These are phyloP conservation scores for Proliferodiscus dingleyae DNA, from an alignment of 2,329 filamentous ascomycete genomes.

Conservation along the genomic window DNA sequence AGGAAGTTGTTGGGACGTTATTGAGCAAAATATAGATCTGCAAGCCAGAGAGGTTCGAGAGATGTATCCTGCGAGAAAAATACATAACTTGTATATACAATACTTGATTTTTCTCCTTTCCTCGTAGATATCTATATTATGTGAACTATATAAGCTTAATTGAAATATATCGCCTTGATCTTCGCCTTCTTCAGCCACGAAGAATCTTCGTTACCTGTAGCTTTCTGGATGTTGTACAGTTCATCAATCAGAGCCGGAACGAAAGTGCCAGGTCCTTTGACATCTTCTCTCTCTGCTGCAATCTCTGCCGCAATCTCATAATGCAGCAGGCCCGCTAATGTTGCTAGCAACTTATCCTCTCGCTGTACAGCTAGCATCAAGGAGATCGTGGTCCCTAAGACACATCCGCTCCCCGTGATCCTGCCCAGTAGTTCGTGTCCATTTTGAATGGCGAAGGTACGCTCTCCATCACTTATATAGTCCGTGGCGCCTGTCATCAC, in stretches of 20 bases:
- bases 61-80: background rate
- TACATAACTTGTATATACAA: background rate
- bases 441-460: conserved; percentile 66
- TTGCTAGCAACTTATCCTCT: conserved; percentile 65
- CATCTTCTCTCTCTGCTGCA: conserved; percentile 62
- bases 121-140: background rate
- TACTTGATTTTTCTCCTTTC: background rate
- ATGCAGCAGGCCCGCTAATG: conserved; percentile 67
- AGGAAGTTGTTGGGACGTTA: conserved; percentile 60
- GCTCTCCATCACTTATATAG: conserved; percentile 68
- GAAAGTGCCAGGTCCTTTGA: conserved; percentile 80
- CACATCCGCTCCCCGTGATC: conserved; percentile 80
- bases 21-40: conserved; percentile 53
- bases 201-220: conserved; percentile 43
- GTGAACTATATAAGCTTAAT: conserved; percentile 3
- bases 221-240: conserved; percentile 46
- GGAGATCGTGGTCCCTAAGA: conserved; percentile 75
- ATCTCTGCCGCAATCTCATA: conserved; percentile 64
- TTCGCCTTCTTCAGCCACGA: conserved; percentile 50
- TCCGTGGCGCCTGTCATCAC: conserved; percentile 80
- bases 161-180: conserved; percentile 36
- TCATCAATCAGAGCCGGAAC: conserved; percentile 80
- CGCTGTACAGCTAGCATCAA: conserved; percentile 63
- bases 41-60: background rate
- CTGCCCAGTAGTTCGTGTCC: conserved; percentile 66